Conservation (phyloP, 2,329 filamentous ascomycete genomes). For the Aspergillus versicolor region DNA sequence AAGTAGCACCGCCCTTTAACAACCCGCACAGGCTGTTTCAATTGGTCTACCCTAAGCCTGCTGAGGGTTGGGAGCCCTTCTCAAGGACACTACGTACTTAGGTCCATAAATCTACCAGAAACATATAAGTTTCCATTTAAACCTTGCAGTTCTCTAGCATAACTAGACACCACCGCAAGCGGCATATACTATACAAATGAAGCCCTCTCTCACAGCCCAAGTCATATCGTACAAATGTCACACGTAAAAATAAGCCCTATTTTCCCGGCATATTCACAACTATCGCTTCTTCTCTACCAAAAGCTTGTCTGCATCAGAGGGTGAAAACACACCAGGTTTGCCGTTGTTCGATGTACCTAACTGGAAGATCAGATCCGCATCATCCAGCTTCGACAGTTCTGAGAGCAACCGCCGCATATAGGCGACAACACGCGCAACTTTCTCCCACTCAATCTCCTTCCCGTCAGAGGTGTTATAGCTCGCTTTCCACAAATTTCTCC, state of each 20-base stretch:
- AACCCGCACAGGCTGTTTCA: neutral
- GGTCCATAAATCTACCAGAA: neutral
- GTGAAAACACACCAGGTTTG: slow-evolving; percentile 33
- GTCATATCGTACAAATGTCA: slow-evolving; percentile 1
- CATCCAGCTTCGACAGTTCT: slow-evolving; percentile 53
- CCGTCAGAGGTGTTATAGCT: slow-evolving; percentile 44
- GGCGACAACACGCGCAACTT: slow-evolving; percentile 61
- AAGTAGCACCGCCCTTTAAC: neutral
- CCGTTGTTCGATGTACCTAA: slow-evolving; percentile 41
- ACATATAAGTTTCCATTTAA: neutral
- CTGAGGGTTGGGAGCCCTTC: neutral
- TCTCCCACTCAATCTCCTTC: slow-evolving; percentile 58
- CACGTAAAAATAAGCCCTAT: neutral
- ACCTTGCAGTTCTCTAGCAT: neutral
- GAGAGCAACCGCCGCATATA: slow-evolving; percentile 62
- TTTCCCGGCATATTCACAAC: neutral
- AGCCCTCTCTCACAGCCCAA: neutral
- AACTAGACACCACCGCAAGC: neutral
- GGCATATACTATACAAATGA: slow-evolving; percentile 3
- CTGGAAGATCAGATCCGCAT: slow-evolving; percentile 56
- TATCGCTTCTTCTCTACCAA: slow-evolving; percentile 35
- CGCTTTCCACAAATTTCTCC: slow-evolving; percentile 90
- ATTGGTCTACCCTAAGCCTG: neutral
- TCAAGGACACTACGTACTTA: neutral
- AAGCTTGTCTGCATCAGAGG: slow-evolving; percentile 37